Base-by-base conservation (phyloP, 2,329 filamentous ascomycete species). In the Calonectria leucothoes region DNA sequence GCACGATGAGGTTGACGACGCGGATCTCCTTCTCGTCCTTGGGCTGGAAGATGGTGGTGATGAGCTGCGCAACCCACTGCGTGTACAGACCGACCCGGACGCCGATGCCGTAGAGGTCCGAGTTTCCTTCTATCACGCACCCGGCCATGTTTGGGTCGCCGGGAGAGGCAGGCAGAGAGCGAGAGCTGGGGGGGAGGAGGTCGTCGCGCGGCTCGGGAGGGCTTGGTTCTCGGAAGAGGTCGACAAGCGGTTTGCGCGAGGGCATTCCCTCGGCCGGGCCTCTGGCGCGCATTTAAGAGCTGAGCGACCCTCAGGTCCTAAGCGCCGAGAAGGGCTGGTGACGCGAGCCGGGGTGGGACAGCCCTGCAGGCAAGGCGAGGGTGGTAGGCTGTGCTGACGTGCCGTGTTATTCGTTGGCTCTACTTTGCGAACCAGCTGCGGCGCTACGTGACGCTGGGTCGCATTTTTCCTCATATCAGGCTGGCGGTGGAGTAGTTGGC, bases 61-160 rank as follows among this genome's bases (percentile, higher is more conserved):
- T 23, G 11, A 69, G 66, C 27, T 59, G 59, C 17, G 66, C 66
- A 8, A 29, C 37, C 66, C 66, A 69, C n/a, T 69, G 66, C 14
- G 55, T 49, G n/a, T 69, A 69, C 15, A 69, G 66, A 25, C 66
- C 66, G 31, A 61, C 23, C 12, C 66, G 33, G 23, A 69, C 66
- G 33, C 66, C 66, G 55, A 69, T 69, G 55, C 66, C 66, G 27
- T 69, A 69, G 55, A 69, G 66, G 33, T 69, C 66, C 6, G 66
- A 23, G 66, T 69, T 69, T 25, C 66, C 66, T 52, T 51, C 25
- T 6, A 69, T 17, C 23, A 31, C 23, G 45, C 66, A 69, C 45
- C 27, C 20, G 14, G 66, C 23, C 37, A 35, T 45, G 33, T 25
- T 25, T 25, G 55, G 35, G 27, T 61, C 55, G 23, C 14, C 39